Evolutionary conservation across 495 filamentous ascomycete species (phyloP), one percentile per base, ranked within the genome.

Genomic region (Zalerion maritima): DNA sequence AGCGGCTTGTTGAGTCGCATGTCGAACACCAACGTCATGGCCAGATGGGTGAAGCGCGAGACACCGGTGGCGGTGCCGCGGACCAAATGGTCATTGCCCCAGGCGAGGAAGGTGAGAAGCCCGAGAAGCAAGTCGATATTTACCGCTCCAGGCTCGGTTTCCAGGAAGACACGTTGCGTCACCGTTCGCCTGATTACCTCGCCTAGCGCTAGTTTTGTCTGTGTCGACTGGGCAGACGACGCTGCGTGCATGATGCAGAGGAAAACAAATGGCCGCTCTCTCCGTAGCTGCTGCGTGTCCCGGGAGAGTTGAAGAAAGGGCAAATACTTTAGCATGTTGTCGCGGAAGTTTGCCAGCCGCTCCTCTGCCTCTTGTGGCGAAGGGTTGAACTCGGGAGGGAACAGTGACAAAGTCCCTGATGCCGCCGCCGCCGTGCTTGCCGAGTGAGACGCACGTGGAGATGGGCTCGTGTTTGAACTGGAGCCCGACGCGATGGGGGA

Each of bases 41-140:
- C 45, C 4, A 68, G 32, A 34, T 63, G 56, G 7, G 51, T 46
- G 11, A 60, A 49, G 24, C 60, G 52, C 18, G 52, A 48, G 5
- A 55, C 37, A n/a, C n/a, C n/a, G 18, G 29, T 35, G 18, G 33
- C 35, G 7, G 37, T 32, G n/a, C 24, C 29, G 14, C 32, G 35
- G 7, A 46, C 31, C 24, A 42, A 35, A 9, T 32, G 28, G 26
- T 50, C 40, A 12, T 27, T 32, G 14, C 39, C 50, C 61, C 63
- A 67, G 25, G 50, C 47, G 12, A 57, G 32, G 35, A 55, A 62
- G 2, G 50, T 54, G 28, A 73, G 45, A 10, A 69, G 21, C 2
- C 57, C 67, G 6, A 64, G 53, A n/a, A 73, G 52, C 14, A 72
- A 38, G 28, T 72, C 67, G 15, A 71, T 49, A 20, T 38, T 64